A percentile compares a stretch with the other conserved stretches of the same genome.
These are phyloP conservation scores for Talaromyces sp. DNA, from an alignment of 2,329 filamentous ascomycete species.

Conservation along the genomic window DNA sequence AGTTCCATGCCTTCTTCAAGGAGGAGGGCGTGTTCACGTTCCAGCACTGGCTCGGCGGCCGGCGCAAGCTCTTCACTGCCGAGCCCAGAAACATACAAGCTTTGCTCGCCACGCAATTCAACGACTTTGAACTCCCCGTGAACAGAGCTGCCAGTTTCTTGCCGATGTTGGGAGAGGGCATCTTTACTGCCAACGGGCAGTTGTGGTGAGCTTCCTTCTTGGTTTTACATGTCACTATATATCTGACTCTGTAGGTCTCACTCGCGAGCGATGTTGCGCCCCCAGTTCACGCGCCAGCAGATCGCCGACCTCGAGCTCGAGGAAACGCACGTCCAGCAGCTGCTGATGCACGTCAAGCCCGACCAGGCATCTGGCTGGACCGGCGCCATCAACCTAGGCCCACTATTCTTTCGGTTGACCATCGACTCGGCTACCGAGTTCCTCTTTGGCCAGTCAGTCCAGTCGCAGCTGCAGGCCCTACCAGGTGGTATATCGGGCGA, in stretches of 20 bases:
- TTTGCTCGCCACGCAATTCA: constrained; percentile 75
- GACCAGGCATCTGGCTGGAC: constrained; percentile 47
- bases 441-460: constrained; percentile 70
- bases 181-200: constrained; percentile 70
- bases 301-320: constrained; percentile 77
- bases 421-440: constrained; percentile 85
- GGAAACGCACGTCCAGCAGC: constrained; percentile 64
- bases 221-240: neutral
- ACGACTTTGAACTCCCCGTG: constrained; percentile 74
- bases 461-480: constrained; percentile 40
- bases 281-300: constrained; percentile 81
- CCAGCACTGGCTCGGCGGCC: neutral
- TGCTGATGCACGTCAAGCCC: constrained; percentile 62
- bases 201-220: constrained; percentile 52
- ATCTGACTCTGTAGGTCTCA: constrained; percentile 52
- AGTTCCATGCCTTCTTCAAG: neutral
- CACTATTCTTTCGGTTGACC: constrained; percentile 78
- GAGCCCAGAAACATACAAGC: constrained; percentile 69
- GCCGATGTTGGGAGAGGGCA: constrained; percentile 15
- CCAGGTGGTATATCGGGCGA: constrained; percentile 30
- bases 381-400: constrained; percentile 61
- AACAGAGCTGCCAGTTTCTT: constrained; percentile 59
- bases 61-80: constrained; percentile 16
- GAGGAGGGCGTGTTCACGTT: neutral
- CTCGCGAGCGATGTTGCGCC: constrained; percentile 69